A percentile compares a stretch with the other conserved stretches of the same genome.
phyloP scores from a whole-genome alignment of 805 yeast genomes.

The Pichia gijzeniarum region DNA sequence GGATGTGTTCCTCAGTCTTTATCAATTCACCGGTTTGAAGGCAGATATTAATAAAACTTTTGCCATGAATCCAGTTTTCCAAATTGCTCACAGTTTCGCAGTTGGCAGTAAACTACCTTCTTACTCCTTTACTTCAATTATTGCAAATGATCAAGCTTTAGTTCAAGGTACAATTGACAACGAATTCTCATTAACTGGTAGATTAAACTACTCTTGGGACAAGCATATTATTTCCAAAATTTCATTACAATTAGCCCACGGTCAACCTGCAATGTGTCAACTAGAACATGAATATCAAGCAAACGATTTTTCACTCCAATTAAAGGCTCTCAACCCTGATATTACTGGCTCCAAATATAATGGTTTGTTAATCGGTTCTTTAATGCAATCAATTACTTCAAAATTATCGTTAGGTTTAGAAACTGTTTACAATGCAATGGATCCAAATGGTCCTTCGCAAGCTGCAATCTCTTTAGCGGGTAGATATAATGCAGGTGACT shows the following conservation, averaged over 20 bases:
- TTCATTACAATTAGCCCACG: constrained; percentile 79
- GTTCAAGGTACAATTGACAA: constrained; percentile 90
- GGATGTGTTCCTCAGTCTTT: constrained; percentile 86
- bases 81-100: constrained; percentile 89
- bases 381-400: constrained; percentile 83
- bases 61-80: constrained; percentile 89
- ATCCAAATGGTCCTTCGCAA: constrained; percentile 71
- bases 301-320: constrained; percentile 77
- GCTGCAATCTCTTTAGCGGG: constrained; percentile 86
- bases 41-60: constrained; percentile 95
- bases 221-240: constrained; percentile 71
- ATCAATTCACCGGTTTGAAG: constrained; percentile 89
- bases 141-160: constrained; percentile 78
- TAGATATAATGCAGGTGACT: constrained; percentile 80
- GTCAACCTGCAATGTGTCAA: constrained; percentile 91
- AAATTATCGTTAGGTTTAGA: constrained; percentile 85
- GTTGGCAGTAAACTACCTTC: constrained; percentile 86
- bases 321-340: constrained; percentile 88
- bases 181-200: constrained; percentile 77
- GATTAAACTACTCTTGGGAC: constrained; percentile 89
- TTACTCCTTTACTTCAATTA: constrained; percentile 85
- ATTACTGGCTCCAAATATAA: constrained; percentile 66
- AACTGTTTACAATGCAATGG: constrained; percentile 77
- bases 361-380: constrained; percentile 89
- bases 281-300: constrained; percentile 95